A percentile compares a stretch with the other conserved stretches of the same genome.
These are phyloP conservation scores for Apiotrichum brassicae DNA, from an alignment of 1,284 basidiomycete genomes.

Conservation along the genomic window DNA sequence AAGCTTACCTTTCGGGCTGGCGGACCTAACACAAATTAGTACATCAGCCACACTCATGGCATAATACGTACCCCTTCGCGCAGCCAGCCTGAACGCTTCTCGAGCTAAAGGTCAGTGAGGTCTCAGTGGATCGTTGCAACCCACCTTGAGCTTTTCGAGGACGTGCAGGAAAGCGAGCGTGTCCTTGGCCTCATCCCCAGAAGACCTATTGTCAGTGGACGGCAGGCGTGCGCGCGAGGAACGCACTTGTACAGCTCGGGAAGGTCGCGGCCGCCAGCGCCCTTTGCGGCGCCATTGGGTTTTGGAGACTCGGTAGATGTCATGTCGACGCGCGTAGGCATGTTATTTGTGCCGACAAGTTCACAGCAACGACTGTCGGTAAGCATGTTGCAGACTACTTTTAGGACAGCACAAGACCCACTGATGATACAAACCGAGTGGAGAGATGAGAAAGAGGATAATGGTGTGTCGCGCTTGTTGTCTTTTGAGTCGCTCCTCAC, in stretches of 20 bases:
- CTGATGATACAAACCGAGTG: no score
- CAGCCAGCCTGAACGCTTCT: conserved; percentile 92
- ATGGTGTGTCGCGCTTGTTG: no score
- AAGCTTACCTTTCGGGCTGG: conserved; percentile 64
- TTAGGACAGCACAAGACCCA: no score
- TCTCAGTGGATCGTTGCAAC: not conserved
- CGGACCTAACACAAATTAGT: no score
- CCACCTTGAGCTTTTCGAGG: conserved; percentile 76
- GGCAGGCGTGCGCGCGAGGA: no score
- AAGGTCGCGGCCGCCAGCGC: conserved; percentile 16
- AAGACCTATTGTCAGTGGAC: conserved; percentile 48
- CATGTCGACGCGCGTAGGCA: conserved; percentile 4
- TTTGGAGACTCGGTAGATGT: no score
- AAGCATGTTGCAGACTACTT: no score
- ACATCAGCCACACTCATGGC: no score
- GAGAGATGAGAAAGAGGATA: no score
- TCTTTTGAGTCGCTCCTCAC: no score
- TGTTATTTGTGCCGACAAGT: not conserved
- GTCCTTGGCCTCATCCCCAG: conserved; percentile 58
- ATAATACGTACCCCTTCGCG: conserved; percentile 64
- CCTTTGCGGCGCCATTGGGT: conserved; percentile 1
- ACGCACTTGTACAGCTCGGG: conserved; percentile 19
- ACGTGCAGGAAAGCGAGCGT: conserved; percentile 83
- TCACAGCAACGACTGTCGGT: no score
- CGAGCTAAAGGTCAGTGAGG: conserved; percentile 56